Evolutionary conservation across 306 rosid genomes (phyloP).

Genomic region (Vicia sativa): DNA sequence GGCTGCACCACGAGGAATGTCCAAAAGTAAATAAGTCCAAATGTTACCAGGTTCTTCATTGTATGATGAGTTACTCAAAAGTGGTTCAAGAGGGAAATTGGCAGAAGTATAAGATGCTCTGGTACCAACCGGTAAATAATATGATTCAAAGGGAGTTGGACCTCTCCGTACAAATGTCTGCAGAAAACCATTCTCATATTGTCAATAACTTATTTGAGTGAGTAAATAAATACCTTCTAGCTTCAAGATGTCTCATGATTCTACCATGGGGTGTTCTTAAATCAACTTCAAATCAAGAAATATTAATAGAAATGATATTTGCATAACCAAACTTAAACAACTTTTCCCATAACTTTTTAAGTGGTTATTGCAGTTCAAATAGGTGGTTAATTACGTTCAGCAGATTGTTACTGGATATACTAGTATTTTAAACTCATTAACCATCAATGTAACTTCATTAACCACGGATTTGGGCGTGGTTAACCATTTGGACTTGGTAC

Average conservation of each 20-base stretch:
- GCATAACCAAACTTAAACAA: too few relatives aligned
- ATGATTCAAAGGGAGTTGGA: conserved; percentile 72
- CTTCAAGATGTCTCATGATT: too few relatives aligned
- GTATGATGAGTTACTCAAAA: conserved; percentile 58
- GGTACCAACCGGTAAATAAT: conserved; percentile 71
- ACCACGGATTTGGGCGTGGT: too few relatives aligned
- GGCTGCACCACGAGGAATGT: conserved; percentile 88
- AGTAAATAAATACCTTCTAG: conserved; percentile 32
- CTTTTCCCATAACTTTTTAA: neutral
- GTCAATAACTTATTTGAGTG: conserved; percentile 48
- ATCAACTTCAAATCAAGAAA: too few relatives aligned
- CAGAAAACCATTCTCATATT: conserved; percentile 60
- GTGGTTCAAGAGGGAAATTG: conserved; percentile 79
- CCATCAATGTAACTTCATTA: too few relatives aligned
- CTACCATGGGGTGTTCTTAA: too few relatives aligned
- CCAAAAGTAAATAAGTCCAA: conserved; percentile 84
- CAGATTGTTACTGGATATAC: too few relatives aligned
- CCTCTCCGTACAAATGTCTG: conserved; percentile 79
- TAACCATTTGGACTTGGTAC: too few relatives aligned
- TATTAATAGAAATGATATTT: too few relatives aligned
- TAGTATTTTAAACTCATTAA: too few relatives aligned
- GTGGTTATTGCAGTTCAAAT: too few relatives aligned
- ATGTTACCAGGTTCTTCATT: conserved; percentile 47
- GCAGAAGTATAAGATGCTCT: conserved; percentile 50
- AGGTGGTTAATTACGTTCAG: too few relatives aligned